Evolutionary conservation across 768 basidiomycete species (phyloP).

Genomic region (Lentinula raphanica): DNA sequence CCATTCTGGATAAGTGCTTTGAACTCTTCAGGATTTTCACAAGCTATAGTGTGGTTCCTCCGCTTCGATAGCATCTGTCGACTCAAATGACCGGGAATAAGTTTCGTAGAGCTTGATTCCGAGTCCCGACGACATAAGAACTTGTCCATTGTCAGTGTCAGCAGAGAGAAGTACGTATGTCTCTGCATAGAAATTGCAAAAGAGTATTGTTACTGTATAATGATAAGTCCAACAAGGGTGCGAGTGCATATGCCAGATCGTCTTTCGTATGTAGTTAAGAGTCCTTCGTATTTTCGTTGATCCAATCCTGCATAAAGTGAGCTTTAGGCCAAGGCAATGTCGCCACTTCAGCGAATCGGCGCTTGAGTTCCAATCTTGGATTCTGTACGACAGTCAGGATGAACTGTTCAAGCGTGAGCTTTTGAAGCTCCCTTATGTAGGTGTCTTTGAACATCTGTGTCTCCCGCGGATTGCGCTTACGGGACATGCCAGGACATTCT

Average conservation of each 20-base stretch:
- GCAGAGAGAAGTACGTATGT: no score
- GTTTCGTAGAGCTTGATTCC: no score
- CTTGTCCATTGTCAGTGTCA: no score
- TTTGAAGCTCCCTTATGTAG: constrained; percentile 19
- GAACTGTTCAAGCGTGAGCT: constrained; percentile 13
- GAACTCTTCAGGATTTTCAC: no score
- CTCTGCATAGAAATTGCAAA: no score
- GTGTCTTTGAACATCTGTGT: constrained; percentile 17
- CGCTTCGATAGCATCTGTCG: no score
- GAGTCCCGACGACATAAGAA: no score
- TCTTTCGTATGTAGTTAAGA: background rate
- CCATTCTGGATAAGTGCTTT: no score
- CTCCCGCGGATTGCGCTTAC: constrained; percentile 10
- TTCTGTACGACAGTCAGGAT: constrained; percentile 19
- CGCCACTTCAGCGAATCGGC: constrained; percentile 15
- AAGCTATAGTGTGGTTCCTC: no score
- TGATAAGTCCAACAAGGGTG: background rate
- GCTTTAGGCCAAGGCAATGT: constrained; percentile 15
- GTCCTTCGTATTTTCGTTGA: background rate
- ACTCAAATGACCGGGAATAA: no score
- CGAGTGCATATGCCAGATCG: no score
- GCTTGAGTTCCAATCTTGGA: constrained; percentile 12
- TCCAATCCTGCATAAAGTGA: constrained; percentile 15
- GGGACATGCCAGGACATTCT: background rate
- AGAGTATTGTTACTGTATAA: no score